Percentiles rank a stretch among this genome's conserved stretches.
phyloP scores from a whole-genome alignment of 169 alveolate genomes.

The Toxoplasma gondii region DNA sequence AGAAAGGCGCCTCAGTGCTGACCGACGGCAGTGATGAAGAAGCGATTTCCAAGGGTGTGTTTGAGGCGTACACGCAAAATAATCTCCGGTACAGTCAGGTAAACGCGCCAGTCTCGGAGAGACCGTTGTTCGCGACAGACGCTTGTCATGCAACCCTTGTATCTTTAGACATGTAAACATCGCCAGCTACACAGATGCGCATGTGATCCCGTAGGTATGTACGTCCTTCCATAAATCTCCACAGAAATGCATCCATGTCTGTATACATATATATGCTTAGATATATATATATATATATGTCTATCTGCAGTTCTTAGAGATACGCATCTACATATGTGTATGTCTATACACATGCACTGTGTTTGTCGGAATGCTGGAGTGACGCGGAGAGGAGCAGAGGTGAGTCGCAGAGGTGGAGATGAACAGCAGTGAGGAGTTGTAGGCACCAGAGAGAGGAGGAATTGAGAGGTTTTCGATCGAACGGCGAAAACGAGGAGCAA shows the following conservation, averaged over 20 bases:
- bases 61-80: conserved; percentile 83
- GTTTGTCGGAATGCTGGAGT: no score
- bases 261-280: no score
- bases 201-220: background rate
- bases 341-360: no score
- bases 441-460: no score
- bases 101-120: background rate
- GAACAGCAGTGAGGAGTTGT: no score
- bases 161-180: background rate
- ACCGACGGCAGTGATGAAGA: conserved; percentile 75
- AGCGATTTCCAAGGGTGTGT: conserved; percentile 83
- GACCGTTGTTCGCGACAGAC: background rate
- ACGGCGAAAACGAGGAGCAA: no score
- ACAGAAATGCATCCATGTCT: background rate
- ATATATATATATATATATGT: background rate
- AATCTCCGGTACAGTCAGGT: conserved; percentile 77
- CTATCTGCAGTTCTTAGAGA: background rate
- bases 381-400: no score
- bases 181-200: background rate
- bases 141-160: background rate
- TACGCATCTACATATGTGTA: background rate
- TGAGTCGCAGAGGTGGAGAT: no score
- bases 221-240: background rate
- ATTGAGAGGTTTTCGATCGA: no score
- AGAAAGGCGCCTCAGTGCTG: conserved; percentile 42